These are phyloP conservation scores for Fusarium subglutinans DNA, from an alignment of 2,329 filamentous ascomycete genomes.

Conservation along the genomic window DNA sequence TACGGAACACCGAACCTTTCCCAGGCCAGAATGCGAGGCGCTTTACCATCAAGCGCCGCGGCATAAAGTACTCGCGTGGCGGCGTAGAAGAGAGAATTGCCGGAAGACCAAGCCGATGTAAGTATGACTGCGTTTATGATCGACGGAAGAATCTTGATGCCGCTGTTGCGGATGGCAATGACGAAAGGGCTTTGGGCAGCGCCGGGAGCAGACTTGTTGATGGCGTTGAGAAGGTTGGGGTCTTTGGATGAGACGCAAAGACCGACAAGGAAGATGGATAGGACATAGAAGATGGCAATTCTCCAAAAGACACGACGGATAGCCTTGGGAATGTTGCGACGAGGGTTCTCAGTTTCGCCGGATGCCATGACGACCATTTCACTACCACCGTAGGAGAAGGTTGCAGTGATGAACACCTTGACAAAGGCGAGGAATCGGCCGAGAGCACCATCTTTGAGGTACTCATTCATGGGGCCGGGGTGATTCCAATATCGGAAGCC, in stretches of 20 bases:
- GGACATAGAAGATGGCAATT: constrained; percentile 70
- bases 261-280: constrained; percentile 69
- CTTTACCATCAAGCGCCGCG: constrained; percentile 72
- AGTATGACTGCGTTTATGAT: constrained; percentile 76
- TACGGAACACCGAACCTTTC: constrained; percentile 27
- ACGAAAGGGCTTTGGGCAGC: constrained; percentile 64
- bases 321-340: constrained; percentile 55
- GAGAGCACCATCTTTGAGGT: constrained; percentile 56
- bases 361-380: constrained; percentile 72
- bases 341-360: constrained; percentile 1
- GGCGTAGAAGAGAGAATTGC: constrained; percentile 71
- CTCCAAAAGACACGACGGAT: constrained; percentile 70
- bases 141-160: constrained; percentile 70
- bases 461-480: constrained; percentile 58
- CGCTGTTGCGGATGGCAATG: constrained; percentile 72
- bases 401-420: constrained; percentile 65
- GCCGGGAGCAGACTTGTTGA: constrained; percentile 61
- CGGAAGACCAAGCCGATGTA: constrained; percentile 71
- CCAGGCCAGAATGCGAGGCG: constrained; percentile 42
- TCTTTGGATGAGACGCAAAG: constrained; percentile 74
- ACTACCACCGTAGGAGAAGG: constrained; percentile 69
- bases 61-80: constrained; percentile 76
- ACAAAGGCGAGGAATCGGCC: constrained; percentile 69
- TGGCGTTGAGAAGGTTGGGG: constrained; percentile 62
- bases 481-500: constrained; percentile 53